phyloP scores from a whole-genome alignment of 768 basidiomycete species.

The Tubosaeta sp. region DNA sequence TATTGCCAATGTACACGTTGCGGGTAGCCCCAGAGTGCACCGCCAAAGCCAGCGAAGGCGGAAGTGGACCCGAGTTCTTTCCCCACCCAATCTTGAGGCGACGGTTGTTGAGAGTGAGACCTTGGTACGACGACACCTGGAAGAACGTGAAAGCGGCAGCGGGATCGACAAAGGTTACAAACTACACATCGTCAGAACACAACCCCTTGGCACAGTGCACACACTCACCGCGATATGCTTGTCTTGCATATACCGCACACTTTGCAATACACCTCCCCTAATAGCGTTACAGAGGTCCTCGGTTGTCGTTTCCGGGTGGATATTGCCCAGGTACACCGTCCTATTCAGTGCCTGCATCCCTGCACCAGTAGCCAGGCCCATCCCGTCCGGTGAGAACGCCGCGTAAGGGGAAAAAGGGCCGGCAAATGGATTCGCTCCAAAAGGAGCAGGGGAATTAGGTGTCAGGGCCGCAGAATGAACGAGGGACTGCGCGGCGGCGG shows the following conservation, averaged over 20 bases:
- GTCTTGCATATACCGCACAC: slow-evolving; percentile 92
- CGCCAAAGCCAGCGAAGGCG: slow-evolving; percentile 78
- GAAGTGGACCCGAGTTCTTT: slow-evolving; percentile 86
- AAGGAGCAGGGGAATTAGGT: slow-evolving; percentile 27
- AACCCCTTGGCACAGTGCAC: not conserved
- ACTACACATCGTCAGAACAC: slow-evolving; percentile 42
- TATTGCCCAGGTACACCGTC: slow-evolving; percentile 93
- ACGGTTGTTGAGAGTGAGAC: slow-evolving; percentile 87
- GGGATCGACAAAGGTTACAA: slow-evolving; percentile 94
- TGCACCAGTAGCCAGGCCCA: slow-evolving; percentile 27
- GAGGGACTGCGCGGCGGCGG: slow-evolving; percentile 74
- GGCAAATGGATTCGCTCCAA: slow-evolving; percentile 29
- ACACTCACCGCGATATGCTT: slow-evolving; percentile 89
- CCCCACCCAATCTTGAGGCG: slow-evolving; percentile 98
- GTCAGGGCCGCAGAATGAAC: slow-evolving; percentile 46
- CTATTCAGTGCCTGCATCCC: slow-evolving; percentile 68
- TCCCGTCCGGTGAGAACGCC: slow-evolving; percentile 44
- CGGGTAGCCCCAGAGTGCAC: slow-evolving; percentile 92
- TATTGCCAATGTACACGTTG: slow-evolving; percentile 94
- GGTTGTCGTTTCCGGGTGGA: slow-evolving; percentile 91
- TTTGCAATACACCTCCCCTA: slow-evolving; percentile 94
- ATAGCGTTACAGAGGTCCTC: slow-evolving; percentile 97
- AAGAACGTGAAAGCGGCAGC: slow-evolving; percentile 91
- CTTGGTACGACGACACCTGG: slow-evolving; percentile 87
- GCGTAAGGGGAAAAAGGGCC: slow-evolving; percentile 46